Evolutionary conservation across 306 rosid species (phyloP), one percentile per base, ranked within the genome.

Genomic region (Canavalia ensiformis): DNA sequence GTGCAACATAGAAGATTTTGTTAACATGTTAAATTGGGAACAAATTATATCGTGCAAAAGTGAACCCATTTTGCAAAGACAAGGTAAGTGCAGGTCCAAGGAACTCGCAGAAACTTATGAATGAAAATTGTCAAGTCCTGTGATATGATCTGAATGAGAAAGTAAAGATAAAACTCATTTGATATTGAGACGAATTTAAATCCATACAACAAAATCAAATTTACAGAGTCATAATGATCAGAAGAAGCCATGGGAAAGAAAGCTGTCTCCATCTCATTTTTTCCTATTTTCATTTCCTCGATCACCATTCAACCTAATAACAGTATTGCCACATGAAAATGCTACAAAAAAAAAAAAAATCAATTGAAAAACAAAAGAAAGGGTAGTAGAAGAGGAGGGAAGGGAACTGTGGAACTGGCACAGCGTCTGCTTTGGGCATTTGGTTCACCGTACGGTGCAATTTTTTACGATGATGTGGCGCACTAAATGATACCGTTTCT

Each of bases 211-310:
- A 76, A 69, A 86, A 82, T 77, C 88, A 88, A 79, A 88, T 90
- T 86, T 90, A 92, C 97, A 86, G 72, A 85, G 85, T 79, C 81
- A 88, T 88, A 82, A 67, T 8, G 87, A 84, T 83, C 12, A 76
- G 74, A 46, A 3, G 75, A 68, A 68, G 79, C 79, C 52, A 69
- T 34, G 80, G 68, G 81, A 81, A 79, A 73, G 84, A 76, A 77
- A 64, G 78, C 75, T 68, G 84, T 74, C 35, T 63, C 80, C 46
- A 67, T 81, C 86, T 88, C 87, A 85, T 47, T 29, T 4, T 74
- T 82, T 75, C 84, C 25, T 12, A 85, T 80, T 77, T 58, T 77
- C 84, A 79, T 82, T 73, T 46, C 88, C 80, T 66, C 72, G 44
- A 78, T 77, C 77, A 89, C 93, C 77, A 74, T 63, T 74, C 88